A percentile compares a stretch with the other conserved stretches of the same genome.
These are phyloP conservation scores for Lizanozyma gosingica DNA, from an alignment of 1,139 yeast genomes.

Conservation along the genomic window DNA sequence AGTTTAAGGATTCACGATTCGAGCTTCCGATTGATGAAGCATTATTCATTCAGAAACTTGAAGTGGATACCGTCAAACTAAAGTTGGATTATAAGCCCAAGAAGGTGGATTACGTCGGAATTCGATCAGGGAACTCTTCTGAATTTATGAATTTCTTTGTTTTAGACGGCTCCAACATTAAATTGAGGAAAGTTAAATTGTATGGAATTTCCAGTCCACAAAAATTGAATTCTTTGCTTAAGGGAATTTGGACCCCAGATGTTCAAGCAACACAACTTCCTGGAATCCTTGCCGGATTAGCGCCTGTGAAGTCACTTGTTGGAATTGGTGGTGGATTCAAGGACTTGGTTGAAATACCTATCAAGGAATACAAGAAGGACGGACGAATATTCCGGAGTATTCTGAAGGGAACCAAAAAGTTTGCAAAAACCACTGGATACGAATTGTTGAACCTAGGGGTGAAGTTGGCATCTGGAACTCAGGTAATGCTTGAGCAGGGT, in stretches of 20 bases:
- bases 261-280: conserved; percentile 70
- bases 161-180: conserved; percentile 74
- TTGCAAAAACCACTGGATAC: conserved; percentile 72
- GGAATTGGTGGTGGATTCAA: conserved; percentile 73
- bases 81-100: conserved; percentile 90
- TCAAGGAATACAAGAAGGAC: conserved; percentile 65
- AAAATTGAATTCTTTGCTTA: conserved; percentile 45
- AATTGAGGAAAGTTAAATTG: conserved; percentile 49
- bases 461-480: conserved; percentile 84
- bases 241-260: conserved; percentile 78
- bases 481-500: conserved; percentile 67
- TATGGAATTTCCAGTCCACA: conserved; percentile 75
- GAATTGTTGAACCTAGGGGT: conserved; percentile 80
- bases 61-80: conserved; percentile 51
- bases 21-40: conserved; percentile 52
- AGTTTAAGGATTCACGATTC: conserved; percentile 68
- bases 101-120: conserved; percentile 72
- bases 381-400: conserved; percentile 62
- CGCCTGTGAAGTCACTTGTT: conserved; percentile 72
- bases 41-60: conserved; percentile 60
- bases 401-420: conserved; percentile 69
- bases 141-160: conserved; percentile 85
- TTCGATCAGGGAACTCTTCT: conserved; percentile 76
- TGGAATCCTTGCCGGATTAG: conserved; percentile 74
- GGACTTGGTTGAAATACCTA: conserved; percentile 65